Base-by-base conservation (phyloP, 768 basidiomycete species). In the Auricularia auricula-judae region DNA sequence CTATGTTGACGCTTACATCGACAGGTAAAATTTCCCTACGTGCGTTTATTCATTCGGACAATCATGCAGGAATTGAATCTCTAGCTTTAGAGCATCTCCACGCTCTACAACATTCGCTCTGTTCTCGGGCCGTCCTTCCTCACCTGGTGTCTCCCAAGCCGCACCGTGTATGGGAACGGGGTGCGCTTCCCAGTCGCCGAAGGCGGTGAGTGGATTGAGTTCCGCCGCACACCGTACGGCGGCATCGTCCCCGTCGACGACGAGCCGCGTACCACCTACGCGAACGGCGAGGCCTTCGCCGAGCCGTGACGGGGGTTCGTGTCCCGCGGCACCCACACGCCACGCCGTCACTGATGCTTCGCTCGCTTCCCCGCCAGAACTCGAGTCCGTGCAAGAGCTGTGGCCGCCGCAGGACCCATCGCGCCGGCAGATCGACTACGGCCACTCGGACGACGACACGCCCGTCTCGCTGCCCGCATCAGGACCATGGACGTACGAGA, bases 1-100 rank as follows among this genome's bases (percentile, higher is more conserved):
- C 36, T 35, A 35, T 62, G 34, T 43, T 14, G 61, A 68, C 23
- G 67, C 42, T 62, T 59, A 8, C 53, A 12, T 14, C 53, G 29
- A 16, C 65, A 93, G 88, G 77, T 95, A 70, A 93, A 89, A 74
- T 98, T 94, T 72, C 97, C 96, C 63, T 98, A 98, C 74, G 93
- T 91, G 74, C 68, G 86, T 72, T 43, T 14, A 34, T 70, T 44
- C 64, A 23, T 62, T 44, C 66, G n/a, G 14, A 34, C 42, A 47
- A 34, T 16, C 44, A 42, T 8, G 18, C 62, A 39, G 11, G 18
- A 23, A 59, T 8, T 61, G 60, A 11, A 56, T 3, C 4, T 16
- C 21, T 10, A 56, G 3, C 1, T 59, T n/a, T 59, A 36, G 70
- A 97, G 93, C 85, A 98, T 73, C 79, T 98, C 64, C 95, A 70